Percentiles rank a stretch among this genome's conserved stretches.
Evolutionary conservation across 371 early-diverging fungal species (phyloP).

Genomic region (Mucor indicus): DNA sequence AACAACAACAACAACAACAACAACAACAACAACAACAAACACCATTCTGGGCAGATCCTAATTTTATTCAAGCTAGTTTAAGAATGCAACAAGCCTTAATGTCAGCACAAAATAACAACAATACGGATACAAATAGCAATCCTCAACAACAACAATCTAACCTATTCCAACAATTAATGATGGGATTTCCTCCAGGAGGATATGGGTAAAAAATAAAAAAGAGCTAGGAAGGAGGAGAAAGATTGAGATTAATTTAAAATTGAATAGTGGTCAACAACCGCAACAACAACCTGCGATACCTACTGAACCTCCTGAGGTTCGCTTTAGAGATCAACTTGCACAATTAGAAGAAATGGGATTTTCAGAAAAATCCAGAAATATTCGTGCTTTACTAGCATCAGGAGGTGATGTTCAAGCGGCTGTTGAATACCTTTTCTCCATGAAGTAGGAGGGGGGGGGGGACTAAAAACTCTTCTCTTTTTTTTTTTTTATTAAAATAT

Average conservation of each 20-base stretch:
- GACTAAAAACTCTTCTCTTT: too few relatives aligned
- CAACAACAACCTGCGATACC: conserved; percentile 7
- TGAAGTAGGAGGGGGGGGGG: too few relatives aligned
- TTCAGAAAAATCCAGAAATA: conserved; percentile 66
- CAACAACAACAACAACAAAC: conserved; percentile 6
- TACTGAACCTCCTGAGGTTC: conserved; percentile 55
- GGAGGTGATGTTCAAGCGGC: conserved; percentile 77
- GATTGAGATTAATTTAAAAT: too few relatives aligned
- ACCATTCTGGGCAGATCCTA: conserved; percentile 51
- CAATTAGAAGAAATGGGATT: conserved; percentile 87
- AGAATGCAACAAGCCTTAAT: conserved; percentile 40
- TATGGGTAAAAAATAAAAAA: conserved; percentile 10
- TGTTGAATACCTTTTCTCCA: conserved; percentile 55
- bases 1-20: conserved; percentile 20
- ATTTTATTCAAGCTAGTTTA: conserved; percentile 40
- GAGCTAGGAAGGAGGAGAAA: background rate
- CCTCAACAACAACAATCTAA: conserved; percentile 11
- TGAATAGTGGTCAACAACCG: conserved; percentile 4
- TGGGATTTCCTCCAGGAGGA: conserved; percentile 19
- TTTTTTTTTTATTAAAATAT: too few relatives aligned
- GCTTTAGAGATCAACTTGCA: conserved; percentile 68
- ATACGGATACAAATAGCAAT: background rate
- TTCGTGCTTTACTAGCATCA: conserved; percentile 70
- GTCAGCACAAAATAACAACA: conserved; percentile 10
- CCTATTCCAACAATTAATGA: conserved; percentile 23